phyloP scores from a whole-genome alignment of 1,284 basidiomycete genomes.

The Stygiomarasmius scandens region DNA sequence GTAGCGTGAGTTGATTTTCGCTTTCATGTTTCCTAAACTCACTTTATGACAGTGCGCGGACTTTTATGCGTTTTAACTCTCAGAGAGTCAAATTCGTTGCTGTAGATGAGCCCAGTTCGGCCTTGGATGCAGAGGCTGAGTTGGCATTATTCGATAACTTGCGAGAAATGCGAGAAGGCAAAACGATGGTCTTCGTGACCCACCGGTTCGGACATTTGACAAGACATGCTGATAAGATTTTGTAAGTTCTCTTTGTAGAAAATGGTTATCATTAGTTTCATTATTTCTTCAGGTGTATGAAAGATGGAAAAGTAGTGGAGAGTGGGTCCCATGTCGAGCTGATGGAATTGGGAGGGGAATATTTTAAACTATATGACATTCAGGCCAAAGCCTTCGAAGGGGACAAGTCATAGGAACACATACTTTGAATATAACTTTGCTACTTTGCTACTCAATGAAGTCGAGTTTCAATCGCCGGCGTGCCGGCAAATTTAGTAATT shows the following conservation, averaged over 20 bases:
- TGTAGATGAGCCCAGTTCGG: slow-evolving; percentile 42
- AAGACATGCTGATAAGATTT: slow-evolving; percentile 40
- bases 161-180: slow-evolving; percentile 27
- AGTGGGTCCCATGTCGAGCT: slow-evolving; percentile 37
- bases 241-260: slow-evolving; percentile 32
- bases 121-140: slow-evolving; percentile 40
- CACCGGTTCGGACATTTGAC: slow-evolving; percentile 39
- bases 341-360: slow-evolving; percentile 30
- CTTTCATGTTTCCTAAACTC: background rate
- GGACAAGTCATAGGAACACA: no score
- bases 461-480: no score
- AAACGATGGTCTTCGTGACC: slow-evolving; percentile 42
- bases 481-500: no score
- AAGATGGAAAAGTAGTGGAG: slow-evolving; percentile 35
- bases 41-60: slow-evolving; percentile 33
- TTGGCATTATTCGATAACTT: slow-evolving; percentile 35
- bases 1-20: slow-evolving; percentile 43
- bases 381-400: slow-evolving; percentile 25
- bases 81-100: slow-evolving; percentile 35
- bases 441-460: no score
- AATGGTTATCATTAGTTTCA: background rate
- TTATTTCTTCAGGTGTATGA: slow-evolving; percentile 33
- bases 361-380: slow-evolving; percentile 32
- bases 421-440: no score
- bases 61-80: slow-evolving; percentile 40